Evolutionary conservation across 257 asterid species (phyloP).

Genomic region (Mitragyna speciosa): DNA sequence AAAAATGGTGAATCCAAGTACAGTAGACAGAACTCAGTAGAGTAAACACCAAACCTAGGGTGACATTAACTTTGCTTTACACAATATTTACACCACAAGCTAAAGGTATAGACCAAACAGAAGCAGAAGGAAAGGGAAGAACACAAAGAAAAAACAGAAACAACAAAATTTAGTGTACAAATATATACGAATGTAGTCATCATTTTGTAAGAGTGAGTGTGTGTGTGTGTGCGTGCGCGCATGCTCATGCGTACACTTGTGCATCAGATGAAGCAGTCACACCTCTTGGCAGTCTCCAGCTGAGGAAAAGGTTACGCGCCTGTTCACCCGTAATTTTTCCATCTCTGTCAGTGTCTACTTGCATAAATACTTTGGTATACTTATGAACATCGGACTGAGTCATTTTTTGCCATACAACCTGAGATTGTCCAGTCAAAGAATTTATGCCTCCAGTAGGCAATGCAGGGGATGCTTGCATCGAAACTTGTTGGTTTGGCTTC

Average conservation of each 20-base stretch:
- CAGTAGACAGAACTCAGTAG: background rate
- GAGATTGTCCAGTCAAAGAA: conserved; percentile 45
- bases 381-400: conserved; percentile 78
- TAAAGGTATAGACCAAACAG: background rate
- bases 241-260: background rate
- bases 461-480: conserved; percentile 42
- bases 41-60: background rate
- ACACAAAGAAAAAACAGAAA: background rate
- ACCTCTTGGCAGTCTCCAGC: conserved; percentile 98
- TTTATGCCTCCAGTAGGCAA: conserved; percentile 52
- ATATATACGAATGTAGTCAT: no score
- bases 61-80: background rate
- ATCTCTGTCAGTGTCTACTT: conserved; percentile 91
- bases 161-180: background rate
- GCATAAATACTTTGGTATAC: conserved; percentile 81
- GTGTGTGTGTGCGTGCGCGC: background rate
- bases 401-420: conserved; percentile 87
- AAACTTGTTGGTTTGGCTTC: conserved; percentile 51
- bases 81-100: background rate
- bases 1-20: background rate
- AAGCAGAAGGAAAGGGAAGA: background rate
- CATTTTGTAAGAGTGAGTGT: no score
- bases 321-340: conserved; percentile 91
- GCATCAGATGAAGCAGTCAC: conserved; percentile 12
- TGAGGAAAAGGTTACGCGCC: conserved; percentile 90